Conservation (phyloP, 2,329 filamentous ascomycete species). For the Apiospora aurea region DNA sequence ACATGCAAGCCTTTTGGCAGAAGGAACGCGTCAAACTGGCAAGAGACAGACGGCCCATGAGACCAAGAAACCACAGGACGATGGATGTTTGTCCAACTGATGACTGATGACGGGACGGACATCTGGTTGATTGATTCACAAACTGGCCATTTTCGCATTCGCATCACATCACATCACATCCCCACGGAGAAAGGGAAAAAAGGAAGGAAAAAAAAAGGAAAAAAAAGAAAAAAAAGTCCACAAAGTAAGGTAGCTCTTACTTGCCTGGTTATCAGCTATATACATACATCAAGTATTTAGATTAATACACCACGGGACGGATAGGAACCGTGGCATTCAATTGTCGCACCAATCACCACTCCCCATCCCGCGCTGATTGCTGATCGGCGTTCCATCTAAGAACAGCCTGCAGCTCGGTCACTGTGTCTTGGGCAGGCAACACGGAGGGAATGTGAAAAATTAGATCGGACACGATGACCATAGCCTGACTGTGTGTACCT, state of each 20-base stretch:
- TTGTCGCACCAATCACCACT: slow-evolving; percentile 11
- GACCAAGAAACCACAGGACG: neutral
- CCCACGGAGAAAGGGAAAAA: neutral
- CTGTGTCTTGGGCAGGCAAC: neutral
- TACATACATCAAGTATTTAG: neutral
- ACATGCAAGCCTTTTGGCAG: neutral
- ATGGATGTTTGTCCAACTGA: neutral
- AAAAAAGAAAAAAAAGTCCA: no score
- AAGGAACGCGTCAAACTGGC: no score
- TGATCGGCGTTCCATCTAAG: neutral
- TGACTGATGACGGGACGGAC: neutral
- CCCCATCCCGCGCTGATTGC: neutral
- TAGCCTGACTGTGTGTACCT: neutral
- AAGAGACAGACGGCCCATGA: neutral
- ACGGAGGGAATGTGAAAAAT: neutral
- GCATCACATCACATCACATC: neutral
- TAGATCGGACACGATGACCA: neutral
- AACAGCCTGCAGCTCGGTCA: slow-evolving; percentile 1
- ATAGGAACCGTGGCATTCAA: neutral
- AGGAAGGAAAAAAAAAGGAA: no score
- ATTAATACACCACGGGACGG: neutral
- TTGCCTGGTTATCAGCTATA: neutral
- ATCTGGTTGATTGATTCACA: neutral
- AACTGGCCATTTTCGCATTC: neutral
- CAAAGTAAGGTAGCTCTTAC: neutral